Base-by-base conservation (phyloP, 257 asterid genomes). In the Nicotiana noctiflora region DNA sequence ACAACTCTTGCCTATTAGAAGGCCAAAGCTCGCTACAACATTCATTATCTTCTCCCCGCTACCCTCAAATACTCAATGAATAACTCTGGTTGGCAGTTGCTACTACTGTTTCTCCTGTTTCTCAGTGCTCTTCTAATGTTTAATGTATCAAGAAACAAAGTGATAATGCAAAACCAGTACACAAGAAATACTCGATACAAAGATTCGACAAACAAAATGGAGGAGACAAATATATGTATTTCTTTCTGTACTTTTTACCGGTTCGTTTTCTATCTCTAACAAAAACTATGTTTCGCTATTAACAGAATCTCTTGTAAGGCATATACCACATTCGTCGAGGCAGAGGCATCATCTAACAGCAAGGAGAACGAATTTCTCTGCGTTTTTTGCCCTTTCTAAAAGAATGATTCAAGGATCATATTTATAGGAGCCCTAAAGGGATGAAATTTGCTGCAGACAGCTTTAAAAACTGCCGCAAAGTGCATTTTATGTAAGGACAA, bases 281-380 rank as follows among this genome's bases (percentile, higher is more conserved):
- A 70, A 44, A 70, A 19, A 44, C 34, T 70, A 14, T 37, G 46
- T 19, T 44, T 53, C 8, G 19, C 40, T 21, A 70, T 70, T 12
- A 44, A 68, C 21, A 40, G 57, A 68, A 68, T 40, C n/a, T 68
- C 12, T 68, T 19, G 77, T n/a, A 68, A 40, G 77, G 77, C 76
- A 66, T 66, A 66, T 15, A 66, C 29, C 75, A 32, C 52, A 66
- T 18, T 25, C 53, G 29, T 67, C 2, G 29, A 66, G 55, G 8
- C 56, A 32, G 34, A 65, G 51, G 75, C 2, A 13, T 65, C 75
- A 0, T 25, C 53, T 34, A 53, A 70, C 31, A 19, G 77, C 77
- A 70, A 70, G 32, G 34, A 21, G 52, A 70, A 44, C 31, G 2
- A 70, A 70, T 70, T 12, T 1, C 6, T 27, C 21, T 2, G 59